phyloP scores from a whole-genome alignment of 371 early-diverging fungal species.

The Massospora cicadina region DNA sequence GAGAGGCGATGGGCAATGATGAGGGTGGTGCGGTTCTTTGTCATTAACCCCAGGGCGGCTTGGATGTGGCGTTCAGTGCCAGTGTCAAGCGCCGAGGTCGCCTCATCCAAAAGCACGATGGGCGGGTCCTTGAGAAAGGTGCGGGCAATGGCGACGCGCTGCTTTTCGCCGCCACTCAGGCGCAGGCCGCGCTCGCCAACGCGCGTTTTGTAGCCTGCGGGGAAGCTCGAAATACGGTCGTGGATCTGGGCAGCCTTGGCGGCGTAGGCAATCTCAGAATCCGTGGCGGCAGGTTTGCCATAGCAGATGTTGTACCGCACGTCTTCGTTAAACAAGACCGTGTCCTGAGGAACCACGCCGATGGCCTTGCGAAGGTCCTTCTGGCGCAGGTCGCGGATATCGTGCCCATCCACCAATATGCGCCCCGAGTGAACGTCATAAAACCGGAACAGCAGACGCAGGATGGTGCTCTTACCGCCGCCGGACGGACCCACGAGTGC shows the following conservation, averaged over 20 bases:
- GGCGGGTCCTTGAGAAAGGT: constrained; percentile 59
- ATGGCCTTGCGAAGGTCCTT: constrained; percentile 44
- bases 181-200: constrained; percentile 89
- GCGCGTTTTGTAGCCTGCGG: constrained; percentile 68
- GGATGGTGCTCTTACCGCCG: constrained; percentile 76
- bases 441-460: constrained; percentile 80
- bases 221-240: constrained; percentile 29
- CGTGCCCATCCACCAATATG: constrained; percentile 77
- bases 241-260: constrained; percentile 32
- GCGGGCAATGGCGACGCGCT: constrained; percentile 74
- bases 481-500: constrained; percentile 68
- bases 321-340: constrained; percentile 34
- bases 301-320: constrained; percentile 41
- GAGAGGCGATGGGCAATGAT: constrained; percentile 87
- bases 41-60: constrained; percentile 36
- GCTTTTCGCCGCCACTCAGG: constrained; percentile 87
- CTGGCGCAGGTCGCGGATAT: constrained; percentile 52
- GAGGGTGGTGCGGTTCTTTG: constrained; percentile 74
- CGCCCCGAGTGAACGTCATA: constrained; percentile 63
- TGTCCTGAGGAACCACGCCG: constrained; percentile 77
- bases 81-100: constrained; percentile 25
- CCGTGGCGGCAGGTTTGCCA: constrained; percentile 21
- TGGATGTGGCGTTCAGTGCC: constrained; percentile 71
- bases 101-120: constrained; percentile 60
- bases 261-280: constrained; percentile 24